phyloP scores from a whole-genome alignment of 2,329 filamentous ascomycete genomes.

The Microsporum ferrugineum region DNA sequence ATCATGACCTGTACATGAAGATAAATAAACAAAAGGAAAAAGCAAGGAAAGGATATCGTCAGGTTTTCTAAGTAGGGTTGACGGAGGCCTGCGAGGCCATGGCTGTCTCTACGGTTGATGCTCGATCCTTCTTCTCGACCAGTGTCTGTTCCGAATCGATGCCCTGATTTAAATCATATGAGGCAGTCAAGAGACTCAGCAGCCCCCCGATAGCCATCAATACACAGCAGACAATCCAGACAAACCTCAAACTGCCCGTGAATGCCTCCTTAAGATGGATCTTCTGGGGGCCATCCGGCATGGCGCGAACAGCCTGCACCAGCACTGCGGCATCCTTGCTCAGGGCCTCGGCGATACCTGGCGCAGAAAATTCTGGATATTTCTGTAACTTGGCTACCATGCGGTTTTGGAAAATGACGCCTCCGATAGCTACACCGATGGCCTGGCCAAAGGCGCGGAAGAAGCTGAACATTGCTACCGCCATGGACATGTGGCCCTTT shows the following conservation, averaged over 20 bases:
- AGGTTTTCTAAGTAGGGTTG: neutral
- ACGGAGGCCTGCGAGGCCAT: neutral
- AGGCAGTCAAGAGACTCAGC: conserved; percentile 43
- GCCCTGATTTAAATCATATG: conserved; percentile 37
- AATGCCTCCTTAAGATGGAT: conserved; percentile 42
- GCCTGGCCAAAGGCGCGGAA: conserved; percentile 54
- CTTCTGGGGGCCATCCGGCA: conserved; percentile 36
- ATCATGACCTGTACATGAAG: no score
- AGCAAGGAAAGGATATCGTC: neutral
- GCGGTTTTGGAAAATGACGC: conserved; percentile 59
- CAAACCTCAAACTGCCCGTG: conserved; percentile 42
- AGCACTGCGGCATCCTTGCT: conserved; percentile 49
- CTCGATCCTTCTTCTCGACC: conserved; percentile 24
- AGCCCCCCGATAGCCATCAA: conserved; percentile 43
- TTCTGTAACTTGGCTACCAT: conserved; percentile 42
- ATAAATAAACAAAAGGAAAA: neutral
- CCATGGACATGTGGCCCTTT: conserved; percentile 48
- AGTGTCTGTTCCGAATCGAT: conserved; percentile 41
- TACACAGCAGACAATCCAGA: conserved; percentile 47
- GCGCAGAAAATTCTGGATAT: conserved; percentile 38
- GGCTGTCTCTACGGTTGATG: neutral
- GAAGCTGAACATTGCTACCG: conserved; percentile 56
- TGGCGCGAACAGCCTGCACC: conserved; percentile 46
- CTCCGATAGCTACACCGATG: conserved; percentile 54
- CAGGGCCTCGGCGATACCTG: conserved; percentile 36